A percentile compares a stretch with the other conserved stretches of the same genome.
These are phyloP conservation scores for Apiospora rasikravindrae DNA, from an alignment of 2,329 filamentous ascomycete species.

Conservation along the genomic window DNA sequence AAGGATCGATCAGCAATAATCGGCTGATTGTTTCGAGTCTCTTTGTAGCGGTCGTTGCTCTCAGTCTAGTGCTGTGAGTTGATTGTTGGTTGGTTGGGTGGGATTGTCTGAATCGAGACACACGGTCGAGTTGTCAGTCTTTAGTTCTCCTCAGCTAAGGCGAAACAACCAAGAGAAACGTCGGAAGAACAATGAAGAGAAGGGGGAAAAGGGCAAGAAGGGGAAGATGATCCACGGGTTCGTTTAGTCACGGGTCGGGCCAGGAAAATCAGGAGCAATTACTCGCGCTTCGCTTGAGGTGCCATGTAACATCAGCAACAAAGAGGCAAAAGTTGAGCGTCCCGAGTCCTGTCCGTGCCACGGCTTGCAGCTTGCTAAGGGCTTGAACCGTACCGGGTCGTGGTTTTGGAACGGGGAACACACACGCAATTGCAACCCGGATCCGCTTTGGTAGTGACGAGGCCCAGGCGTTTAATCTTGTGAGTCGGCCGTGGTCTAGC, in stretches of 20 bases:
- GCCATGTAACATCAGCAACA: conserved; percentile 19
- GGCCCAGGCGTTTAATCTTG: conserved; percentile 19
- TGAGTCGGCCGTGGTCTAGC: conserved; percentile 10
- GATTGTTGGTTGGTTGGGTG: conserved; percentile 5
- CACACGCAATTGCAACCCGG: conserved; percentile 20
- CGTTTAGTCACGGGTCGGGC: conserved; percentile 14
- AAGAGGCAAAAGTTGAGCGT: conserved; percentile 3
- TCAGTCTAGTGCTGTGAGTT: conserved; percentile 18
- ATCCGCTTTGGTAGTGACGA: conserved; percentile 20
- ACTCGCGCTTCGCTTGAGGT: conserved; percentile 17
- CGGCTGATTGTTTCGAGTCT: conserved; percentile 16
- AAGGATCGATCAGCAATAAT: not conserved
- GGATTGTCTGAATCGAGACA: conserved; percentile 16
- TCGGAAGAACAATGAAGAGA: conserved; percentile 4
- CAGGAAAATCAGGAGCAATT: conserved; percentile 19
- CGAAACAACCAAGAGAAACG: not conserved
- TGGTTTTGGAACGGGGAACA: conserved; percentile 9
- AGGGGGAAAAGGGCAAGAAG: conserved; percentile 2
- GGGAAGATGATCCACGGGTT: conserved; percentile 17
- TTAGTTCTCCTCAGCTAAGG: conserved; percentile 1
- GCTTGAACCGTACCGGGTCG: not conserved
- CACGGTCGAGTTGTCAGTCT: not conserved
- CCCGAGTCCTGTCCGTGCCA: conserved; percentile 19
- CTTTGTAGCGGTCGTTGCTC: conserved; percentile 22
- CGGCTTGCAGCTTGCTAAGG: conserved; percentile 1